phyloP scores from a whole-genome alignment of 805 yeast species.

The Yarrowia sp. region DNA sequence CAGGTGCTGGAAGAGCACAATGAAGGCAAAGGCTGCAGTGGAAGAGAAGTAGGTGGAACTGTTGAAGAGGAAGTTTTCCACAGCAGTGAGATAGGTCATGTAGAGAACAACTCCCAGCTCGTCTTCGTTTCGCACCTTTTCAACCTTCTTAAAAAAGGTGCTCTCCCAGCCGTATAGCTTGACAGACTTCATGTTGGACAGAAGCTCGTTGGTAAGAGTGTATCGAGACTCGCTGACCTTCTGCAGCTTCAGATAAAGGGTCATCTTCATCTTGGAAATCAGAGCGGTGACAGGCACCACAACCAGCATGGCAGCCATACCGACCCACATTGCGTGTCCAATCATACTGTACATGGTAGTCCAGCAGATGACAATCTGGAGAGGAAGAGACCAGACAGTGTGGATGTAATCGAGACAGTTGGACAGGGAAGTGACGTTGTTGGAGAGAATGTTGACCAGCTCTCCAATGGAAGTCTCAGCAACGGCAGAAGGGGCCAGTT shows the following conservation, averaged over 20 bases:
- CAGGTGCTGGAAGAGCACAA: conserved; percentile 63
- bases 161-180: conserved; percentile 96
- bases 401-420: conserved; percentile 68
- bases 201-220: conserved; percentile 80
- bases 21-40: conserved; percentile 85
- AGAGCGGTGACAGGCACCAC: conserved; percentile 81
- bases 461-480: conserved; percentile 82
- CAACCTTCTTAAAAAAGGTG: conserved; percentile 77
- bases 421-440: conserved; percentile 52
- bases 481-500: conserved; percentile 68
- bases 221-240: conserved; percentile 88
- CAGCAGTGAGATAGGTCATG: conserved; percentile 73
- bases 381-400: conserved; percentile 90
- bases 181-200: conserved; percentile 86
- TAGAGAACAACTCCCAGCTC: conserved; percentile 77
- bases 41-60: conserved; percentile 90
- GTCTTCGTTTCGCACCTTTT: conserved; percentile 83
- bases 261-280: conserved; percentile 61
- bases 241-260: conserved; percentile 68
- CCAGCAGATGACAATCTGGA: conserved; percentile 81
- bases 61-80: conserved; percentile 78
- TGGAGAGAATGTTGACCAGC: conserved; percentile 92
- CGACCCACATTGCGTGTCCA: conserved; percentile 92
- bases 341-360: conserved; percentile 71
- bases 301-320: conserved; percentile 75